Percentiles rank a stretch among this genome's conserved stretches.
These are phyloP conservation scores for Mycosarcoma mackinlayi DNA, from an alignment of 1,284 basidiomycete genomes.

Conservation along the genomic window DNA sequence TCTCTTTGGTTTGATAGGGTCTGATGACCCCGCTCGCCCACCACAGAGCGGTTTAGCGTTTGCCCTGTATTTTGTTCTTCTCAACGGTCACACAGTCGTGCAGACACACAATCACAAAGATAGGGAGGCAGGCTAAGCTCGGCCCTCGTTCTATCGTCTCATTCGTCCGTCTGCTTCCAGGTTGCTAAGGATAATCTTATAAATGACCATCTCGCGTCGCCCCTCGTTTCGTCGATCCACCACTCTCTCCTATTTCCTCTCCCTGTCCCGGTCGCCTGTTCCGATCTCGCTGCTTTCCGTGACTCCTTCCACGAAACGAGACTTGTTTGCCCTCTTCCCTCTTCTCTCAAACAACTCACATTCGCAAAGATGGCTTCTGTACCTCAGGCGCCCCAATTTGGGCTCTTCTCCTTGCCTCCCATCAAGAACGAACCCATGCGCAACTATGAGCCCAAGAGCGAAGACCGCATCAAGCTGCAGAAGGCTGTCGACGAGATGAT, in stretches of 20 bases:
- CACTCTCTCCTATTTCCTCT: not conserved
- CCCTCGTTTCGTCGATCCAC: not conserved
- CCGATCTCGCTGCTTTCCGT: not conserved
- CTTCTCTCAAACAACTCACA: not conserved
- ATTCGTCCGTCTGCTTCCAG: too few species aligned
- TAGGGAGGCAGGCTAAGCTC: too few species aligned
- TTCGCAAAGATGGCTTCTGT: conserved; percentile 41
- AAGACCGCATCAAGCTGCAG: conserved; percentile 81
- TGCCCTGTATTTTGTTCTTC: too few species aligned
- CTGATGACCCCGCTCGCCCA: conserved; percentile 18
- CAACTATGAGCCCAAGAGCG: conserved; percentile 81
- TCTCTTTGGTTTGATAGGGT: conserved; percentile 6
- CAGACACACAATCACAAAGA: too few species aligned
- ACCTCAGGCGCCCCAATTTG: conserved; percentile 49
- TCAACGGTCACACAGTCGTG: too few species aligned
- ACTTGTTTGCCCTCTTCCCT: too few species aligned
- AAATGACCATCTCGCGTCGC: not conserved
- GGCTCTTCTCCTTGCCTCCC: conserved; percentile 57
- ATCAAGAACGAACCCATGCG: conserved; percentile 68
- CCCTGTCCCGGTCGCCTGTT: not conserved
- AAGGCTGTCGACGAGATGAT: conserved; percentile 84
- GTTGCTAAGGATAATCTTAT: too few species aligned
- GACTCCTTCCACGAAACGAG: conserved; percentile 1
- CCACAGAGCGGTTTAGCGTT: too few species aligned
- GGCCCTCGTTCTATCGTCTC: too few species aligned